Conservation (phyloP, 2,329 filamentous ascomycete species). For the Malbranchea cinnamomea region DNA sequence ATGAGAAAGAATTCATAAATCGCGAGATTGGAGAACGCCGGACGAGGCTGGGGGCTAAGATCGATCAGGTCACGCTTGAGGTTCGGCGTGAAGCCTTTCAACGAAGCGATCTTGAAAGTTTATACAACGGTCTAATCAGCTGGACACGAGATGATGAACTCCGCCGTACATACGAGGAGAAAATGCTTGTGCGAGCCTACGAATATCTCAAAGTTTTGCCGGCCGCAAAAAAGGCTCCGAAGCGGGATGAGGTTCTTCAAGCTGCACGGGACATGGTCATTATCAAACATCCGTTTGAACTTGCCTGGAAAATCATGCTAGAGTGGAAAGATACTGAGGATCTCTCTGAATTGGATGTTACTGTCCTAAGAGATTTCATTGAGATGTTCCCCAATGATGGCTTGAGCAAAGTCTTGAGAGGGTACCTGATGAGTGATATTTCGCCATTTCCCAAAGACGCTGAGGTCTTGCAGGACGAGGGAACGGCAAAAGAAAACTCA, state of each 20-base stretch:
- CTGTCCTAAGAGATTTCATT: constrained; percentile 66
- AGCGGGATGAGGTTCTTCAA: constrained; percentile 58
- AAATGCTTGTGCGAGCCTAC: constrained; percentile 65
- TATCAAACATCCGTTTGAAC: constrained; percentile 75
- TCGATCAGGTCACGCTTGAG: constrained; percentile 69
- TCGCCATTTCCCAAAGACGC: constrained; percentile 56
- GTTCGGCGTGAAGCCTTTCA: constrained; percentile 74
- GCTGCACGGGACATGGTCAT: constrained; percentile 88
- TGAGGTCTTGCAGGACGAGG: constrained; percentile 36
- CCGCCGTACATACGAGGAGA: constrained; percentile 77
- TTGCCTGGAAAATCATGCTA: constrained; percentile 82
- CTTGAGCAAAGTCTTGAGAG: constrained; percentile 65
- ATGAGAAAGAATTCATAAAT: constrained; percentile 82
- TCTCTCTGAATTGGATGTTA: constrained; percentile 61
- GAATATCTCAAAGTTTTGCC: constrained; percentile 60
- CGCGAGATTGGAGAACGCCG: constrained; percentile 76
- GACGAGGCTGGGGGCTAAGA: constrained; percentile 69
- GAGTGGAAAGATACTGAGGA: constrained; percentile 75
- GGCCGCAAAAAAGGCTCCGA: constrained; percentile 50
- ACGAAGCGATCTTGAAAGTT: constrained; percentile 59
- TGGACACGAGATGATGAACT: constrained; percentile 81
- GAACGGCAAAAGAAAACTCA: constrained; percentile 25
- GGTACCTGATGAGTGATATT: constrained; percentile 66
- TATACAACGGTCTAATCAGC: constrained; percentile 74
- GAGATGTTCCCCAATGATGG: constrained; percentile 72